phyloP scores from a whole-genome alignment of 768 basidiomycete species.

The Lentinula boryana region DNA sequence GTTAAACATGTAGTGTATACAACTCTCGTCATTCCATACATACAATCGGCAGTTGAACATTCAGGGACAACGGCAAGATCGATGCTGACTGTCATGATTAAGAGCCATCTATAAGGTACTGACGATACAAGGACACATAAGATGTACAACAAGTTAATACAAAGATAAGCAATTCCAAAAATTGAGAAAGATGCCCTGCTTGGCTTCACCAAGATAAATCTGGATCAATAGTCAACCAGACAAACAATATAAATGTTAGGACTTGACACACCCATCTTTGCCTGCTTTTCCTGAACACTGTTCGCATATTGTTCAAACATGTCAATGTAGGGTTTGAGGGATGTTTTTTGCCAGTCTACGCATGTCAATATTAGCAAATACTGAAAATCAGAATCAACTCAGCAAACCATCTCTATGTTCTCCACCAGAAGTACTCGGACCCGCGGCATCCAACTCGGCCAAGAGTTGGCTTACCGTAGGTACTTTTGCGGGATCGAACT shows the following conservation, averaged over 20 bases:
- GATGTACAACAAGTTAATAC: too few relatives aligned
- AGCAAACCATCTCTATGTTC: conserved; percentile 47
- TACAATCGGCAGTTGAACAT: too few relatives aligned
- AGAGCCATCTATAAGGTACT: too few relatives aligned
- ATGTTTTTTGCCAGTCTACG: conserved; percentile 81
- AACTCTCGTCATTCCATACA: too few relatives aligned
- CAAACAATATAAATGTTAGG: neutral
- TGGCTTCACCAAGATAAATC: conserved; percentile 27
- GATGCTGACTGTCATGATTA: too few relatives aligned
- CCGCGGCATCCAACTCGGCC: conserved; percentile 57
- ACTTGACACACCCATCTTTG: conserved; percentile 28
- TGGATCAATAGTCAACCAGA: conserved; percentile 7
- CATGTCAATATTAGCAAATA: conserved; percentile 2
- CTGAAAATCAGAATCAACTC: conserved; percentile 1
- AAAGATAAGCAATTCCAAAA: too few relatives aligned
- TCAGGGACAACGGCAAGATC: too few relatives aligned
- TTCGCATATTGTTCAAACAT: conserved; percentile 75
- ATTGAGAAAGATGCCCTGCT: too few relatives aligned
- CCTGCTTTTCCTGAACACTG: conserved; percentile 42
- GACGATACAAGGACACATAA: too few relatives aligned
- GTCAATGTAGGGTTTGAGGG: conserved; percentile 84
- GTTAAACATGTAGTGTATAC: too few relatives aligned
- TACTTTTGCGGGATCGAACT: conserved; percentile 79
- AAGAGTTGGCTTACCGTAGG: conserved; percentile 87
- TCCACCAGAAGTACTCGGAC: conserved; percentile 19